Conservation (phyloP, 1,284 basidiomycete genomes). For the Moniliophthora roreri region DNA sequence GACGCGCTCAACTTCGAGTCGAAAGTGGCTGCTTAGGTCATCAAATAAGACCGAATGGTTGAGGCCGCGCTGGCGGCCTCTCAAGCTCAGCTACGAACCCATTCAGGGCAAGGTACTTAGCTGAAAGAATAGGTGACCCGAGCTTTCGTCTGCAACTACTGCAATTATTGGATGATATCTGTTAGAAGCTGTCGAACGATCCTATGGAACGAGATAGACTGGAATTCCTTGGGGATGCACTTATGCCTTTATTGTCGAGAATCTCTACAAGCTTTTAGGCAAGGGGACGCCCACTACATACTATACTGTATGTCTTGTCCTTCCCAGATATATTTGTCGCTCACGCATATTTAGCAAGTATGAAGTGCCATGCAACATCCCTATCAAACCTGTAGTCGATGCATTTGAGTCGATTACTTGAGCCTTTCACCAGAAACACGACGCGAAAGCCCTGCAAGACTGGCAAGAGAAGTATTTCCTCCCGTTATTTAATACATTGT, state of each 20-base stretch:
- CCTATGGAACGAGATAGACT: conserved; percentile 21
- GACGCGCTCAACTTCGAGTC: too few relatives aligned
- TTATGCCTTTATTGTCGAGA: conserved; percentile 23
- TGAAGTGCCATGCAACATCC: conserved; percentile 25
- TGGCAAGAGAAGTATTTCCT: conserved; percentile 23
- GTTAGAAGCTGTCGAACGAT: conserved; percentile 18
- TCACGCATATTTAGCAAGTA: conserved; percentile 14
- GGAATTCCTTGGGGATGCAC: conserved; percentile 27
- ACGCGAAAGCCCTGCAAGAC: conserved; percentile 17
- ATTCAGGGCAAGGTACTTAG: conserved; percentile 21
- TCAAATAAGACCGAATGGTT: too few relatives aligned
- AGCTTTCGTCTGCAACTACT: conserved; percentile 22
- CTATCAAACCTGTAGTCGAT: too few relatives aligned
- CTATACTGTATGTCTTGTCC: conserved; percentile 22
- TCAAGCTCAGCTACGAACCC: conserved; percentile 2
- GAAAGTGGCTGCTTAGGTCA: too few relatives aligned
- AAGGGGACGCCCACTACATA: conserved; percentile 21
- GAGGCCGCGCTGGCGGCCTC: too few relatives aligned
- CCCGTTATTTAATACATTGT: conserved; percentile 20
- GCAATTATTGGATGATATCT: conserved; percentile 16
- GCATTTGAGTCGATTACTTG: conserved; percentile 28
- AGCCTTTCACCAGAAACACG: conserved; percentile 21
- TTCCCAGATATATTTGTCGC: neutral
- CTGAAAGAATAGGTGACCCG: conserved; percentile 16
- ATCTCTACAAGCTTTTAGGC: conserved; percentile 18